phyloP scores from a whole-genome alignment of 192 early-diverging fungal genomes.

The Coemansia javaensis region DNA sequence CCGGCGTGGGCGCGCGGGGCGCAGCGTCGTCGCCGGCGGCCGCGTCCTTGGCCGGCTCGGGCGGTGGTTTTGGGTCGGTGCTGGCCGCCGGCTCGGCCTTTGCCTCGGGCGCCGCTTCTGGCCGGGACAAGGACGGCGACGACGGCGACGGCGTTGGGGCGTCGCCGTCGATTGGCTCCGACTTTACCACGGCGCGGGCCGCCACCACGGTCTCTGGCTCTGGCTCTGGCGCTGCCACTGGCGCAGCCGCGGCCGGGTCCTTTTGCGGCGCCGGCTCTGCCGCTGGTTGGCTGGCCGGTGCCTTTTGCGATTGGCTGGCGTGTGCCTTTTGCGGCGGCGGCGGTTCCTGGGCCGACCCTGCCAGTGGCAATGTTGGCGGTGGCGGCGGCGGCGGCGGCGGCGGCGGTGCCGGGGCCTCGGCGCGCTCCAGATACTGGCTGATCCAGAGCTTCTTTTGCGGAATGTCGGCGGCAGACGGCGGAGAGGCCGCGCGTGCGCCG shows the following conservation, averaged over 20 bases:
- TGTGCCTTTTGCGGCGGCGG: too few relatives aligned
- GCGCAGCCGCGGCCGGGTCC: background rate
- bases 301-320: too few relatives aligned
- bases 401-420: background rate
- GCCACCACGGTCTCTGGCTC: background rate
- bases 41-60: background rate
- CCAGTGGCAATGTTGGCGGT: too few relatives aligned
- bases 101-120: background rate
- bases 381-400: too few relatives aligned
- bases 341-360: too few relatives aligned
- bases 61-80: background rate
- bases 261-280: too few relatives aligned
- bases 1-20: conserved; percentile 3
- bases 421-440: conserved; percentile 34
- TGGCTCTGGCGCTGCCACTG: background rate
- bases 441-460: conserved; percentile 51
- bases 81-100: background rate
- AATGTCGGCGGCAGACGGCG: conserved; percentile 2
- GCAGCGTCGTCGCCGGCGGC: too few relatives aligned
- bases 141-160: conserved; percentile 37
- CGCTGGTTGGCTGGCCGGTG: too few relatives aligned
- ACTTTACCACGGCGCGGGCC: conserved; percentile 14
- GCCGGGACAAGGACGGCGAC: background rate
- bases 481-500: too few relatives aligned
- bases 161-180: conserved; percentile 34